phyloP scores from a whole-genome alignment of 768 basidiomycete species.

The Boletus rubroflammeus region DNA sequence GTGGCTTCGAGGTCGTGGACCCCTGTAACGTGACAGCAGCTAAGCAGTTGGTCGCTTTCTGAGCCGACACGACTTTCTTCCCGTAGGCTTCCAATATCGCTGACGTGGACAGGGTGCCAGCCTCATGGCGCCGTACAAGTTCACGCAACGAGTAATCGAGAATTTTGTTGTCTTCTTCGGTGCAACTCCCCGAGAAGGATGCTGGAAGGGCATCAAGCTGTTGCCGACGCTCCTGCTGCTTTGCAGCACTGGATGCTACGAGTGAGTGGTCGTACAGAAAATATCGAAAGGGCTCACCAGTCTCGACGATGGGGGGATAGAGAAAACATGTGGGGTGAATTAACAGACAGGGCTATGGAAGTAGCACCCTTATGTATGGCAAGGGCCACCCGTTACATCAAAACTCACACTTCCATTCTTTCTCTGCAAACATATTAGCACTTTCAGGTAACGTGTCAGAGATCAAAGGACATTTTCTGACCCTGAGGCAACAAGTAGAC shows the following conservation, averaged over 20 bases:
- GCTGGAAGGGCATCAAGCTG: constrained; percentile 30
- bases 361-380: constrained; percentile 2
- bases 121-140: constrained; percentile 33
- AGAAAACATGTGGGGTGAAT: constrained; percentile 21
- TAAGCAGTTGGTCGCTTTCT: constrained; percentile 47
- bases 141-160: constrained; percentile 36
- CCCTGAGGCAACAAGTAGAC: background rate
- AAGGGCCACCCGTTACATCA: background rate
- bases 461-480: background rate
- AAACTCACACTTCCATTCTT: background rate
- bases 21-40: constrained; percentile 43
- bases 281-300: constrained; percentile 22
- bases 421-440: background rate
- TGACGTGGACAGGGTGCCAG: constrained; percentile 24
- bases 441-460: background rate
- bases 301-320: constrained; percentile 26
- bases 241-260: constrained; percentile 26
- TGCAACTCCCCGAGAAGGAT: constrained; percentile 27
- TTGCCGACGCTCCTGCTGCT: constrained; percentile 32
- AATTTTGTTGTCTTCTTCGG: constrained; percentile 35
- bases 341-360: background rate
- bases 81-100: constrained; percentile 40
- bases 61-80: constrained; percentile 38
- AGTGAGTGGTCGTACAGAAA: background rate
- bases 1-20: constrained; percentile 8